Percentiles rank a stretch among this genome's conserved stretches.
Conservation (phyloP, 371 early-diverging fungal species). For the Haplosporangium sp. region DNA sequence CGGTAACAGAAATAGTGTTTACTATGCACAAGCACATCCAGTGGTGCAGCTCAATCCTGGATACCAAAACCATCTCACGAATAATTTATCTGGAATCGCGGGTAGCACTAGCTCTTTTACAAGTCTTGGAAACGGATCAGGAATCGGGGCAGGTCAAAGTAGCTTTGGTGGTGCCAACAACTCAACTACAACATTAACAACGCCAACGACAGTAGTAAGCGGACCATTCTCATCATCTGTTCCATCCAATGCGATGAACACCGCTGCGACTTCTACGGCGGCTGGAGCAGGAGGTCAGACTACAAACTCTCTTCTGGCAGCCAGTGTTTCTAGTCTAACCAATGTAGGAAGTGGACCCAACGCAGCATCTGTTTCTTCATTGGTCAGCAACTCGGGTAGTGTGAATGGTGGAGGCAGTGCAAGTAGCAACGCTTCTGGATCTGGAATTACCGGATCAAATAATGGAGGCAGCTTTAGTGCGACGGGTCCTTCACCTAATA, state of each 20-base stretch:
- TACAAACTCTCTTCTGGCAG: constrained; percentile 1
- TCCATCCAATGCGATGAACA: background rate
- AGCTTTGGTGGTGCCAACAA: background rate
- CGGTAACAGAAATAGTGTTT: constrained; percentile 17
- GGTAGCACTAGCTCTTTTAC: background rate
- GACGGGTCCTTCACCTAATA: background rate
- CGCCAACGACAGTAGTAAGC: background rate
- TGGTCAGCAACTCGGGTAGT: constrained; percentile 34
- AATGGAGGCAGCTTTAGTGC: background rate
- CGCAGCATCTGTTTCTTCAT: constrained; percentile 31
- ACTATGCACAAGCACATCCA: constrained; percentile 6
- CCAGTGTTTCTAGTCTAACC: constrained; percentile 16
- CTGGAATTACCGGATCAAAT: background rate
- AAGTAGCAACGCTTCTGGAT: background rate
- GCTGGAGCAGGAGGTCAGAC: background rate
- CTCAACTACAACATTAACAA: background rate
- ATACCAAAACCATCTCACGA: constrained; percentile 28
- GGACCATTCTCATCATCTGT: constrained; percentile 3
- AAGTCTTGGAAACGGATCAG: background rate
- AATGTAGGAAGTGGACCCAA: constrained; percentile 32
- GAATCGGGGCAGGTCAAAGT: background rate
- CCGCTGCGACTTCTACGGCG: background rate
- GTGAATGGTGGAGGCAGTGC: constrained; percentile 10
- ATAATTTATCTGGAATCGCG: background rate
- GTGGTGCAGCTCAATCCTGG: constrained; percentile 20